These are phyloP conservation scores for Kuraishia borneana DNA, from an alignment of 805 yeast species.

Conservation along the genomic window DNA sequence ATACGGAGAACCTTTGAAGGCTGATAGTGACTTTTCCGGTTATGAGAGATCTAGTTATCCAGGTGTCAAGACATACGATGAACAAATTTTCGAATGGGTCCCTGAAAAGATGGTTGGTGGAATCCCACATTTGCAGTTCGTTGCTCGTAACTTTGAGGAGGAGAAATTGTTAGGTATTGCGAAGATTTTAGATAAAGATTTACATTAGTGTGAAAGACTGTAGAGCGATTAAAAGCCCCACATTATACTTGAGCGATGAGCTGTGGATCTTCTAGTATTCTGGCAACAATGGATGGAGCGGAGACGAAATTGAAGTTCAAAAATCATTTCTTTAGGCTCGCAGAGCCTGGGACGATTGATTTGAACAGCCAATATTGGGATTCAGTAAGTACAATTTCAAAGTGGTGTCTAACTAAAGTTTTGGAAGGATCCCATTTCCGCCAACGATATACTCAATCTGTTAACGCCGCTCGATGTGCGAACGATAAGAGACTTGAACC, in stretches of 20 bases:
- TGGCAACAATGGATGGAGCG: constrained; percentile 64
- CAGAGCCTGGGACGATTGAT: constrained; percentile 29
- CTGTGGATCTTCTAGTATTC: too few species aligned
- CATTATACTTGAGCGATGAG: too few species aligned
- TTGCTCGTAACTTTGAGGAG: neutral
- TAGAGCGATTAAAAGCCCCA: too few species aligned
- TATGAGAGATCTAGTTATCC: neutral
- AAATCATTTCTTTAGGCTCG: constrained; percentile 48
- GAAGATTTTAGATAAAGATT: neutral
- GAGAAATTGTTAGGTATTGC: neutral
- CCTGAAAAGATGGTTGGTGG: neutral
- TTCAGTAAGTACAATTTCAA: constrained; percentile 1
- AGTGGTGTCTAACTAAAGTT: constrained; percentile 13
- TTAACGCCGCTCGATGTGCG: constrained; percentile 49
- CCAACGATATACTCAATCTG: constrained; percentile 46
- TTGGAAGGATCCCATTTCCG: constrained; percentile 37
- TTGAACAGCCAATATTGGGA: constrained; percentile 29
- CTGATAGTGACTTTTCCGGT: neutral
- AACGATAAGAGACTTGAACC: constrained; percentile 45
- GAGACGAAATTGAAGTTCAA: constrained; percentile 56
- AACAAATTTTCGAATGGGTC: neutral
- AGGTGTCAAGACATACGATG: too few species aligned
- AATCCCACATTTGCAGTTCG: neutral
- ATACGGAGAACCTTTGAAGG: neutral
- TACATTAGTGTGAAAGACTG: too few species aligned